Conservation (phyloP, 352 stramenopile species). For the Globisporangium viniferum region DNA sequence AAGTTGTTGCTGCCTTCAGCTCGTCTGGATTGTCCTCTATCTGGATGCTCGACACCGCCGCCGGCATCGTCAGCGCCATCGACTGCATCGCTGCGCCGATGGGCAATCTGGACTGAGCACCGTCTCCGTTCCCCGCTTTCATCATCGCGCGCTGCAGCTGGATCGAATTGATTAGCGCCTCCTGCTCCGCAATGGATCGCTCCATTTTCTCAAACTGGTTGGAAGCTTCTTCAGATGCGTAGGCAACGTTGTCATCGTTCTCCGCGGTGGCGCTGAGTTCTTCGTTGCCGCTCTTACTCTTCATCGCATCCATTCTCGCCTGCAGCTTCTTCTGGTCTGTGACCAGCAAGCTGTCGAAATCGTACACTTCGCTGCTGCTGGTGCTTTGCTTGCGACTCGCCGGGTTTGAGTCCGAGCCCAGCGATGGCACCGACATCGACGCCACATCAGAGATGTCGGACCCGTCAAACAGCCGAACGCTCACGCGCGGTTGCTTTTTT, state of each 20-base stretch:
- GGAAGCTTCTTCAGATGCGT: conserved; percentile 8
- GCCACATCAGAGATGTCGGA: conserved; percentile 5
- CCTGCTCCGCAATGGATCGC: conserved; percentile 63
- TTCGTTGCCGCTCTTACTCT: background rate
- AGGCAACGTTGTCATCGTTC: background rate
- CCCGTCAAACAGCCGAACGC: conserved; percentile 43
- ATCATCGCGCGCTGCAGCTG: conserved; percentile 49
- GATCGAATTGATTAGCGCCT: conserved; percentile 55
- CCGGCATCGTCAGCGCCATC: conserved; percentile 3
- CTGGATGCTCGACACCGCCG: background rate
- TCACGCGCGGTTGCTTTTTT: conserved; percentile 12
- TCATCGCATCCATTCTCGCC: background rate
- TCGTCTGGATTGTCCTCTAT: background rate
- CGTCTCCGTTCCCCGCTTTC: conserved; percentile 6
- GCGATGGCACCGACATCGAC: conserved; percentile 13
- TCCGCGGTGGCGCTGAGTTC: background rate
- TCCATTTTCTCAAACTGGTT: conserved; percentile 55
- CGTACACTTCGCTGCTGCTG: conserved; percentile 17
- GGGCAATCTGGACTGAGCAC: conserved; percentile 9
- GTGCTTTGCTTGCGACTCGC: conserved; percentile 5
- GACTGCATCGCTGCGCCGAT: conserved; percentile 23
- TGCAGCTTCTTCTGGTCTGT: background rate
- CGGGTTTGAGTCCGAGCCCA: background rate
- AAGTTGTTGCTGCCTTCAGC: background rate
- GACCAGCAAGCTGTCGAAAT: conserved; percentile 41